Evolutionary conservation across 768 basidiomycete species (phyloP).

Genomic region (Auriscalpium orientale): DNA sequence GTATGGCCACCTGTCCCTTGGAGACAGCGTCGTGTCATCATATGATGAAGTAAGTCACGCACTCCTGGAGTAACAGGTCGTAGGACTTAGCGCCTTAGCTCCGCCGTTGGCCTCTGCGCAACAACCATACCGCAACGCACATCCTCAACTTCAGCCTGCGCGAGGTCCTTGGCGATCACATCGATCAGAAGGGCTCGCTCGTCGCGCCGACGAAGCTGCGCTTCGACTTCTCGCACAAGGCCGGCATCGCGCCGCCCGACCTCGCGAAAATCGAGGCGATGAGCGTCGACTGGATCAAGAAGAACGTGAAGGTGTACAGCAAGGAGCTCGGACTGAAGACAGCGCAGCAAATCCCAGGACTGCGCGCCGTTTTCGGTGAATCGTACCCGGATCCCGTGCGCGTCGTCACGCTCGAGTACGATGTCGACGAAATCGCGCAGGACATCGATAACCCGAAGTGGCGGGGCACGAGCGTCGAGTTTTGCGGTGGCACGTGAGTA

Average conservation of each 20-base stretch:
- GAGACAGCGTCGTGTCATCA: conserved; percentile 76
- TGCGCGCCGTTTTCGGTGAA: conserved; percentile 96
- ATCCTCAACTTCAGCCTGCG: conserved; percentile 93
- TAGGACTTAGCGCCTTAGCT: conserved; percentile 36
- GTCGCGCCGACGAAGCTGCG: conserved; percentile 94
- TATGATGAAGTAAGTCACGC: conserved; percentile 75
- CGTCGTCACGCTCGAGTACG: conserved; percentile 85
- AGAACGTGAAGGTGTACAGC: conserved; percentile 83
- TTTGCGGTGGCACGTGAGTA: conserved; percentile 95
- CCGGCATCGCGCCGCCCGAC: conserved; percentile 70
- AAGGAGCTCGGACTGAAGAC: conserved; percentile 73
- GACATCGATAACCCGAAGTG: conserved; percentile 89
- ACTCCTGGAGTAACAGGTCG: neutral
- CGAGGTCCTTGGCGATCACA: conserved; percentile 92
- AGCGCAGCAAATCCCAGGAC: conserved; percentile 84
- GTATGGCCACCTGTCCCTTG: conserved; percentile 76
- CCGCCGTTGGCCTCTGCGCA: conserved; percentile 91
- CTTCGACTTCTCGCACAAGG: conserved; percentile 98
- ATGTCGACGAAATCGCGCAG: conserved; percentile 76
- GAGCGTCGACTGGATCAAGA: conserved; percentile 84
- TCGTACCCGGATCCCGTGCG: conserved; percentile 96
- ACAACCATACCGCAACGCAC: conserved; percentile 98
- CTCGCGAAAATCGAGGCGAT: conserved; percentile 76
- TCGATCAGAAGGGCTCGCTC: conserved; percentile 96
- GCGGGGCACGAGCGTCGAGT: conserved; percentile 88